Percentiles rank a stretch among this genome's conserved stretches.
phyloP scores from a whole-genome alignment of 2,329 filamentous ascomycete genomes.

The Ophiostoma himal-ulmi region DNA sequence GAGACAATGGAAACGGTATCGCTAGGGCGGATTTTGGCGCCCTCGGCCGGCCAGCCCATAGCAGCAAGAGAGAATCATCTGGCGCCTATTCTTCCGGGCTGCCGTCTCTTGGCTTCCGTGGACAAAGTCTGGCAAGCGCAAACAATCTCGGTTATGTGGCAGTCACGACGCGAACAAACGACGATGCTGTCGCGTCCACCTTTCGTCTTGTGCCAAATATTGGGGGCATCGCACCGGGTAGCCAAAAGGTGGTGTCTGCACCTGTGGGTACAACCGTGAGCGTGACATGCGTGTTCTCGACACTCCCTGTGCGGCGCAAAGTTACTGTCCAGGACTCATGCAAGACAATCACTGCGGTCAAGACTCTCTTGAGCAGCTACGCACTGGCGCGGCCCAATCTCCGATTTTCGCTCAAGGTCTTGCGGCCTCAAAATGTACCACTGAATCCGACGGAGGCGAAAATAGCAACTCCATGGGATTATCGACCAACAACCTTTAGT shows the following conservation, averaged over 20 bases:
- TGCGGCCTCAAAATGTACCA: conserved; percentile 36
- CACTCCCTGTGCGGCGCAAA: conserved; percentile 59
- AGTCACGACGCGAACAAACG: conserved; percentile 58
- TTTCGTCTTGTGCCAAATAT: conserved; percentile 40
- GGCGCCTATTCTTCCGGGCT: conserved; percentile 41
- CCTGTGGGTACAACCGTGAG: conserved; percentile 65
- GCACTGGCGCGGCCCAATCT: conserved; percentile 60
- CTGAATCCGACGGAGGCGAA: not conserved
- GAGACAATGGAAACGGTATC: conserved; percentile 71
- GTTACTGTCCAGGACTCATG: conserved; percentile 50
- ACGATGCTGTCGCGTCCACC: conserved; percentile 52
- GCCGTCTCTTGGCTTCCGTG: conserved; percentile 66
- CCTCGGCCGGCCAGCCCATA: conserved; percentile 62
- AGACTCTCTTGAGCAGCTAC: conserved; percentile 56
- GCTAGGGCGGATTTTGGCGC: conserved; percentile 52
- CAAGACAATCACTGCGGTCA: conserved; percentile 54
- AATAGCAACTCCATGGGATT: conserved; percentile 53
- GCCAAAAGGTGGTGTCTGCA: conserved; percentile 40
- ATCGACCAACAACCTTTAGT: conserved; percentile 39
- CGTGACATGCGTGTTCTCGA: conserved; percentile 53
- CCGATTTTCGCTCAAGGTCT: conserved; percentile 54
- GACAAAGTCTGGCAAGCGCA: conserved; percentile 63
- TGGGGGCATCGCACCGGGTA: conserved; percentile 36
- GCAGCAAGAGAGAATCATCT: conserved; percentile 53
- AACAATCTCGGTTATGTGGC: conserved; percentile 54